Conservation (phyloP, 2,329 filamentous ascomycete genomes). For the Colletotrichum lentis region DNA sequence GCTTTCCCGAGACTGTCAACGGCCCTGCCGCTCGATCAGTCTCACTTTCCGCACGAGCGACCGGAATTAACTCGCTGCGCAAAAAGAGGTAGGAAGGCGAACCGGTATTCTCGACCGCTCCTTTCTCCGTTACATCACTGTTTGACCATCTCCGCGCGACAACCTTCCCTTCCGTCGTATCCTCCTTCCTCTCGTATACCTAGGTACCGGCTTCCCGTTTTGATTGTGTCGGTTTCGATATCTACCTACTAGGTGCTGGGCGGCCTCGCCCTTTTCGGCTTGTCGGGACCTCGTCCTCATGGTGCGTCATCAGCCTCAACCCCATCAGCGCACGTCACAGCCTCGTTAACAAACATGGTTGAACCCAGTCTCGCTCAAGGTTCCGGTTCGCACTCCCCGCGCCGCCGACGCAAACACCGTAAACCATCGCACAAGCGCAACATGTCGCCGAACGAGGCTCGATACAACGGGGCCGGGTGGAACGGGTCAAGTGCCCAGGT, state of each 20-base stretch:
- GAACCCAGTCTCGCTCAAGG: conserved; percentile 33
- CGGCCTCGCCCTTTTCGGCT: not conserved
- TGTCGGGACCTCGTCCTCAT: conserved; percentile 29
- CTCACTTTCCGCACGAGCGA: not conserved
- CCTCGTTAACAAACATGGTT: conserved; percentile 21
- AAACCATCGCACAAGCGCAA: conserved; percentile 12
- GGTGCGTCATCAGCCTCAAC: conserved; percentile 16
- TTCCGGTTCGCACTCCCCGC: conserved; percentile 22
- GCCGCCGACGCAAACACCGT: conserved; percentile 24
- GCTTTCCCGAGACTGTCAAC: conserved; percentile 2
- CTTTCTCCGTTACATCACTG: not conserved
- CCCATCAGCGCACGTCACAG: not conserved
- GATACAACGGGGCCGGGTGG: conserved; percentile 4
- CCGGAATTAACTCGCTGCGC: not conserved
- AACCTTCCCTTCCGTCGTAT: not conserved
- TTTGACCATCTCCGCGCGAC: not conserved
- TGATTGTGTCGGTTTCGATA: not conserved
- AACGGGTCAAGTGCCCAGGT: conserved; percentile 43
- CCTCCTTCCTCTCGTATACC: too few relatives aligned
- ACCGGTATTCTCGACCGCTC: not conserved
- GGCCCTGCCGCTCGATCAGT: not conserved
- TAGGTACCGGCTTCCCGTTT: not conserved
- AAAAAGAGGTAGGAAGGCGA: conserved; percentile 2
- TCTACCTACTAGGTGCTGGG: not conserved
- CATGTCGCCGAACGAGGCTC: conserved; percentile 20